These are phyloP conservation scores for Yamadazyma buinensis DNA, from an alignment of 1,139 yeast species.

Conservation along the genomic window DNA sequence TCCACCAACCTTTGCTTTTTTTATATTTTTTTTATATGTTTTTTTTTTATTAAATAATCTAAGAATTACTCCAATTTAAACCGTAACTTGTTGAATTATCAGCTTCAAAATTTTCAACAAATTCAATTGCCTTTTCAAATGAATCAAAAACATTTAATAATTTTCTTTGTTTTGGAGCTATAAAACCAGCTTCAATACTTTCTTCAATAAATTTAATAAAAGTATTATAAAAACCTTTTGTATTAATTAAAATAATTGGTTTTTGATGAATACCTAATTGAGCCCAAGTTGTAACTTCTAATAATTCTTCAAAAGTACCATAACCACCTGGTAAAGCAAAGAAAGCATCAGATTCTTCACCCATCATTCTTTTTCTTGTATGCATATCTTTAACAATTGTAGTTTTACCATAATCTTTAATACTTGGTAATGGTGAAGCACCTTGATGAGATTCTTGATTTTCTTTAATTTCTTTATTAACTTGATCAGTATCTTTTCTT, in stretches of 20 bases:
- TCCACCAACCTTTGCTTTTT: too few species aligned
- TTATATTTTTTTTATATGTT: too few species aligned
- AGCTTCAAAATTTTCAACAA: slow-evolving; percentile 57
- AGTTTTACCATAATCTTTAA: slow-evolving; percentile 66
- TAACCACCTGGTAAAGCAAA: slow-evolving; percentile 91
- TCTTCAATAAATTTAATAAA: slow-evolving; percentile 57
- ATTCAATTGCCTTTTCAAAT: slow-evolving; percentile 61
- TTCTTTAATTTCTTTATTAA: slow-evolving; percentile 45
- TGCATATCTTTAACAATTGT: slow-evolving; percentile 88
- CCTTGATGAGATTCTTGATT: slow-evolving; percentile 54
- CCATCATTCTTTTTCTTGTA: slow-evolving; percentile 84
- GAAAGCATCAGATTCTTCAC: slow-evolving; percentile 80
- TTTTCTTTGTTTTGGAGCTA: slow-evolving; percentile 61
- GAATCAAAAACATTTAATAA: slow-evolving; percentile 68
- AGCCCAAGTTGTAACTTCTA: slow-evolving; percentile 86
- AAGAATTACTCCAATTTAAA: slow-evolving; percentile 59
- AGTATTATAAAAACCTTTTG: slow-evolving; percentile 76
- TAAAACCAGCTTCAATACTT: slow-evolving; percentile 62
- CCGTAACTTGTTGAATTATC: slow-evolving; percentile 70
- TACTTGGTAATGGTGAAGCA: slow-evolving; percentile 59
- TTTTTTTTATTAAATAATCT: slow-evolving; percentile 1
- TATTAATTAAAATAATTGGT: slow-evolving; percentile 75
- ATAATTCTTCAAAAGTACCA: slow-evolving; percentile 85
- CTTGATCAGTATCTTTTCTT: slow-evolving; percentile 46
- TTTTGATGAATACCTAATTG: slow-evolving; percentile 82